phyloP scores from a whole-genome alignment of 345 rosid genomes.

The Cardiospermum halicacabum region DNA sequence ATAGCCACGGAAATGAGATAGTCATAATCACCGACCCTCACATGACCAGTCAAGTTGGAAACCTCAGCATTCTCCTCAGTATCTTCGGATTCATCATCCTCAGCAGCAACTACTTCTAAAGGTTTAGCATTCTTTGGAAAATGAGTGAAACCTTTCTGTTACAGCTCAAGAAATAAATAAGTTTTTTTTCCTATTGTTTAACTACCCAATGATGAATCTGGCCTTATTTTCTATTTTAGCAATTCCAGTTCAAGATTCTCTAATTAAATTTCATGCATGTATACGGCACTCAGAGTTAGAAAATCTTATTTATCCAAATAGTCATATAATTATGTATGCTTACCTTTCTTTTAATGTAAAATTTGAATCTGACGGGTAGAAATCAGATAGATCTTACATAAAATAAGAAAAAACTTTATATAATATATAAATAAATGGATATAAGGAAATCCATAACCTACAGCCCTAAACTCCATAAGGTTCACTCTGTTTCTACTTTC shows the following conservation, averaged over 20 bases:
- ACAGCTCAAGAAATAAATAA: conserved; percentile 68
- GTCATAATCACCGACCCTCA: conserved; percentile 61
- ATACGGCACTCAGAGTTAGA: conserved; percentile 8
- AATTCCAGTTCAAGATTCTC: conserved; percentile 62
- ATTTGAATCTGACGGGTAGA: conserved; percentile 62
- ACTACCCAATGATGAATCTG: conserved; percentile 83
- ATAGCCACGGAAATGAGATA: conserved; percentile 83
- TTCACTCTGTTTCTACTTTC: too few species aligned
- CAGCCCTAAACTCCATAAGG: too few species aligned
- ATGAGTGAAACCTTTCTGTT: conserved; percentile 75
- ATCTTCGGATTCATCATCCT: conserved; percentile 60
- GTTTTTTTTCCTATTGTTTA: conserved; percentile 84
- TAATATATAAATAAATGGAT: too few species aligned
- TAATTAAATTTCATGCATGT: conserved; percentile 50
- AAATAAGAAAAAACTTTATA: too few species aligned
- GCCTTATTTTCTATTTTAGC: conserved; percentile 76
- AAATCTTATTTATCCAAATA: too few species aligned
- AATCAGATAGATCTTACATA: too few species aligned
- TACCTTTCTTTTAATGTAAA: conserved; percentile 73
- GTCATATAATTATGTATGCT: neutral
- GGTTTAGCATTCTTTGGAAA: conserved; percentile 58
- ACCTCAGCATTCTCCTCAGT: conserved; percentile 44
- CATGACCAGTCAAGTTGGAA: conserved; percentile 26
- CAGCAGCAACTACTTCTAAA: conserved; percentile 65
- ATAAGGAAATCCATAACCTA: too few species aligned